A percentile compares a stretch with the other conserved stretches of the same genome.
Conservation (phyloP, 108 stramenopile genomes). For the Skeletonema potamos region DNA sequence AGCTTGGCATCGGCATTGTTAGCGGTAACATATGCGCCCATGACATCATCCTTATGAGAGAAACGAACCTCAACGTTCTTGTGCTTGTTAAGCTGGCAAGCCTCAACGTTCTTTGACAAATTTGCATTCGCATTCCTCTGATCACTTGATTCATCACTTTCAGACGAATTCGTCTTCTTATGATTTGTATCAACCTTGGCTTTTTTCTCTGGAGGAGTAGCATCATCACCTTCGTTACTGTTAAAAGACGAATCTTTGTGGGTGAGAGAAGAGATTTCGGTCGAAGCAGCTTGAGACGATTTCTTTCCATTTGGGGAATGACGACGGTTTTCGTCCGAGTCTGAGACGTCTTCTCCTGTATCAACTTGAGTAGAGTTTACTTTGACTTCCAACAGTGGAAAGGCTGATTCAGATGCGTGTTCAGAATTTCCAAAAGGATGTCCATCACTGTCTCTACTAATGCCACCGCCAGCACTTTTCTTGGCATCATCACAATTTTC, state of each 20-base stretch:
- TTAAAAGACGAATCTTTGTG: conserved; percentile 23
- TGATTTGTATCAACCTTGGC: too few relatives aligned
- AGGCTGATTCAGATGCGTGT: background rate
- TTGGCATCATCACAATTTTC: conserved; percentile 6
- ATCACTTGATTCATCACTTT: conserved; percentile 57
- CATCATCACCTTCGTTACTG: conserved; percentile 8
- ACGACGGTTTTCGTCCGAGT: conserved; percentile 49
- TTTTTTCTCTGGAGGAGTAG: conserved; percentile 8
- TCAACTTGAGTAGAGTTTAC: conserved; percentile 37
- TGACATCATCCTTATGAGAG: conserved; percentile 80
- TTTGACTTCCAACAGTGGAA: conserved; percentile 31
- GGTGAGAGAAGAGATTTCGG: conserved; percentile 5
- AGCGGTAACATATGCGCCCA: conserved; percentile 80
- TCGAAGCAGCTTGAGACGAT: background rate
- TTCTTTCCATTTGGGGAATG: conserved; percentile 36
- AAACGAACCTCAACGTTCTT: conserved; percentile 29
- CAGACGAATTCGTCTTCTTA: conserved; percentile 27
- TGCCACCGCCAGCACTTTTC: background rate
- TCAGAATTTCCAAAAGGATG: background rate
- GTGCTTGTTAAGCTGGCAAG: conserved; percentile 52
- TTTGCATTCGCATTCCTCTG: conserved; percentile 62
- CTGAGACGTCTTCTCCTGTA: conserved; percentile 23
- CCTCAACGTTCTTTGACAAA: conserved; percentile 55
- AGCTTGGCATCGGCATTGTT: conserved; percentile 85
- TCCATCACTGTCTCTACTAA: background rate